A percentile compares a stretch with the other conserved stretches of the same genome.
These are phyloP conservation scores for Fusarium stilboides DNA, from an alignment of 2,329 filamentous ascomycete genomes.

Conservation along the genomic window DNA sequence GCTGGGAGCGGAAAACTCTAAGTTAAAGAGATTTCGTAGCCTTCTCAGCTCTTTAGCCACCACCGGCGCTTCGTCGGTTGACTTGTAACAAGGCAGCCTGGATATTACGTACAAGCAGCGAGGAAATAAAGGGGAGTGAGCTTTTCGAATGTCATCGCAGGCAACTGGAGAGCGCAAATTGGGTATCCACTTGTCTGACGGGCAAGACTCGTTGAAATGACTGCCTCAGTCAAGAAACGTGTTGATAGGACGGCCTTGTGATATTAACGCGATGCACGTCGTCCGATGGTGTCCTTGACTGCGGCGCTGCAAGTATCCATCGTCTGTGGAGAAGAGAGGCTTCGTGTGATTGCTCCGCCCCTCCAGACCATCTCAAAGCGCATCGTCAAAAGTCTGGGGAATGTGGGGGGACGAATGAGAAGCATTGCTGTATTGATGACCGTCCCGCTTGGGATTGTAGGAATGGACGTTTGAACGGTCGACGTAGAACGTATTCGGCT, in stretches of 20 bases:
- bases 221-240: conserved; percentile 2
- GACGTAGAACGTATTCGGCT: conserved; percentile 21
- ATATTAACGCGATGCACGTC: conserved; percentile 14
- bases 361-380: conserved; percentile 12
- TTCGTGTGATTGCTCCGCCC: conserved; percentile 22
- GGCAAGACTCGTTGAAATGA: conserved; percentile 8
- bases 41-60: conserved; percentile 12
- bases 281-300: conserved; percentile 14
- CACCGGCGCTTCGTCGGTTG: conserved; percentile 38
- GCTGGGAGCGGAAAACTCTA: conserved; percentile 16
- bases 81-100: conserved; percentile 4
- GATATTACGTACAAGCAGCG: conserved; percentile 40
- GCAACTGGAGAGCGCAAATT: conserved; percentile 21
- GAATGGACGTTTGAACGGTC: conserved; percentile 27
- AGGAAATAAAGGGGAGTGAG: conserved; percentile 23
- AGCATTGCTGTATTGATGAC: conserved; percentile 19
- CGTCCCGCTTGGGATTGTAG: conserved; percentile 13
- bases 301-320: conserved; percentile 15
- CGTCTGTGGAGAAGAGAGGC: conserved; percentile 28
- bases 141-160: conserved; percentile 27
- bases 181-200: conserved; percentile 25
- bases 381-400: conserved; percentile 41
- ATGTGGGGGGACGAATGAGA: conserved; percentile 37
- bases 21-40: conserved; percentile 29
- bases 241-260: conserved; percentile 19